Conservation (phyloP, 805 yeast species). For the Pichia pseudocactophila region DNA sequence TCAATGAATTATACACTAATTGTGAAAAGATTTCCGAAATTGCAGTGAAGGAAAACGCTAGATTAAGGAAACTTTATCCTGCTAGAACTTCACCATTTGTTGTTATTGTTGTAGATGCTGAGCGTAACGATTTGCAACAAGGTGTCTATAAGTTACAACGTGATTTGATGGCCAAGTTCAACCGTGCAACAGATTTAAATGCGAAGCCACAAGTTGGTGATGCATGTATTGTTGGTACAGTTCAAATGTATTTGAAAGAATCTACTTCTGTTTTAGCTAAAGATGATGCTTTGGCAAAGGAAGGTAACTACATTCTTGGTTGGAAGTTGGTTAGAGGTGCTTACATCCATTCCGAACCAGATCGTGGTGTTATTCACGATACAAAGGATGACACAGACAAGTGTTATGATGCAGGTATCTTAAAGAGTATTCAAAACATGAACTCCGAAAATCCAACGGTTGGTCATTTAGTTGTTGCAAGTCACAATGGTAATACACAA, state of each 20-base stretch:
- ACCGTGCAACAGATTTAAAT: constrained; percentile 31
- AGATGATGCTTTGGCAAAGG: constrained; percentile 58
- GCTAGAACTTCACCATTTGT: constrained; percentile 63
- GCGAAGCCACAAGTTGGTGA: constrained; percentile 25
- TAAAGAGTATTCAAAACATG: constrained; percentile 52
- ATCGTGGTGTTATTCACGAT: constrained; percentile 62
- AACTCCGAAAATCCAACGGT: constrained; percentile 34
- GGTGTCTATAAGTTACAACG: constrained; percentile 91
- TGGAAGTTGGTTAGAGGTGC: constrained; percentile 94
- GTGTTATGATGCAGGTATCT: constrained; percentile 65
- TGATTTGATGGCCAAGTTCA: constrained; percentile 63
- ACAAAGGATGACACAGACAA: constrained; percentile 75
- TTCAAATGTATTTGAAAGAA: constrained; percentile 83
- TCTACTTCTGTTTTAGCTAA: constrained; percentile 49
- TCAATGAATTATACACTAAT: constrained; percentile 53
- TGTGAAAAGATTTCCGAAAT: constrained; percentile 57
- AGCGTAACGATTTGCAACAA: constrained; percentile 75
- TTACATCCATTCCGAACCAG: constrained; percentile 80
- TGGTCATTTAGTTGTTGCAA: constrained; percentile 82
- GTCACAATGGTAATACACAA: constrained; percentile 80
- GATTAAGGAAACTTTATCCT: constrained; percentile 45
- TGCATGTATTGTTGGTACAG: constrained; percentile 75
- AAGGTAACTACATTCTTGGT: constrained; percentile 62
- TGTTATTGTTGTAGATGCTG: constrained; percentile 83
- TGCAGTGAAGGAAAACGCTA: constrained; percentile 43